Percentiles rank a stretch among this genome's conserved stretches.
These are phyloP conservation scores for Gyrodon lividus DNA, from an alignment of 768 basidiomycete genomes.

Conservation along the genomic window DNA sequence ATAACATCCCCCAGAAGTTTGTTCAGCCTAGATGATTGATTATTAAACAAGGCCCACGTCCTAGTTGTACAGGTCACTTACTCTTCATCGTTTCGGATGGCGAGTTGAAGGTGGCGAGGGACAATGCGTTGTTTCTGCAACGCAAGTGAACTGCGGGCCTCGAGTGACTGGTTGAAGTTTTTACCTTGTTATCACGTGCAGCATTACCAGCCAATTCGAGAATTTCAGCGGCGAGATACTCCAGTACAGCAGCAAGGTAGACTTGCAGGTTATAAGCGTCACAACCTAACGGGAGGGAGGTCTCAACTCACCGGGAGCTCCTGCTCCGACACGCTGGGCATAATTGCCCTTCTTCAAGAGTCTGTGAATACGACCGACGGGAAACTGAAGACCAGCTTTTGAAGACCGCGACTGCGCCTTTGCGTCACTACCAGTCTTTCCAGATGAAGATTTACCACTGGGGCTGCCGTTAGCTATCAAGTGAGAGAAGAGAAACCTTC, in stretches of 20 bases:
- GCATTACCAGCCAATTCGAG: slow-evolving; percentile 81
- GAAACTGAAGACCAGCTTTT: slow-evolving; percentile 67
- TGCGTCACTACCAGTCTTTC: slow-evolving; percentile 47
- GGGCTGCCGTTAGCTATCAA: neutral
- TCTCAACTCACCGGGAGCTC: slow-evolving; percentile 55
- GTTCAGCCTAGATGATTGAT: slow-evolving; percentile 45
- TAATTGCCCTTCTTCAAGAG: slow-evolving; percentile 73
- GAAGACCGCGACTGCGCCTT: slow-evolving; percentile 69
- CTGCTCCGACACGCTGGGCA: slow-evolving; percentile 66
- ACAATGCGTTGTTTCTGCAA: slow-evolving; percentile 69
- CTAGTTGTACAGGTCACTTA: slow-evolving; percentile 28
- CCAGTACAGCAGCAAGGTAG: slow-evolving; percentile 82
- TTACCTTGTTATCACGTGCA: slow-evolving; percentile 69
- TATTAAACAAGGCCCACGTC: neutral
- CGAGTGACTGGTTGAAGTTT: neutral
- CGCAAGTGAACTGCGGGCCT: neutral
- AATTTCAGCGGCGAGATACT: slow-evolving; percentile 86
- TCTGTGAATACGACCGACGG: slow-evolving; percentile 82
- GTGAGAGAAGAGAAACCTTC: slow-evolving; percentile 6
- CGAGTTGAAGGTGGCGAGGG: slow-evolving; percentile 74
- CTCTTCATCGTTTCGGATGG: slow-evolving; percentile 77
- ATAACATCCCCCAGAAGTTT: slow-evolving; percentile 60
- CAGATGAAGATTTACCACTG: slow-evolving; percentile 47
- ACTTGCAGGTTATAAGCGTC: slow-evolving; percentile 40
- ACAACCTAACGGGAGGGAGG: neutral